Conservation (phyloP, 495 filamentous ascomycete species). For the Physcia stellaris region DNA sequence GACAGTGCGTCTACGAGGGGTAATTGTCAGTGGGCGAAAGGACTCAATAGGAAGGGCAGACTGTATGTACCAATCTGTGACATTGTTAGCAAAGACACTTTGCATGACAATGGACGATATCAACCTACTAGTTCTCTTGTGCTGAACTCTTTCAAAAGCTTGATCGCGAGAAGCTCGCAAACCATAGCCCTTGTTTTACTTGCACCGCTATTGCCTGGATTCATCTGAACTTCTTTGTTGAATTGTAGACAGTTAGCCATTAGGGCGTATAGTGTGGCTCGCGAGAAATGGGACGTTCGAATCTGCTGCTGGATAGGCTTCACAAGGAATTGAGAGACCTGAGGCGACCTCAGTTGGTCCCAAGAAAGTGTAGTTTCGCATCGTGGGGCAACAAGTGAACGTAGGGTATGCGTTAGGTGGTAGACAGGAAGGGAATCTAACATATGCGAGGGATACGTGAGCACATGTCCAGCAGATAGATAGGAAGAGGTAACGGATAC, state of each 20-base stretch:
- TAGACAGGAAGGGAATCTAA: constrained; percentile 74
- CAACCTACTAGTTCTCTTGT: constrained; percentile 58
- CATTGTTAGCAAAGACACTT: constrained; percentile 7
- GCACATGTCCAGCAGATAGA: background rate
- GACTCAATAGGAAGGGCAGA: background rate
- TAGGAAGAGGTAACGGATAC: constrained; percentile 27
- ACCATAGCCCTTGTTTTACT: constrained; percentile 73
- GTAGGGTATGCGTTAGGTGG: constrained; percentile 76
- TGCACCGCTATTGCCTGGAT: constrained; percentile 70
- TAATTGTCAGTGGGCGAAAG: background rate
- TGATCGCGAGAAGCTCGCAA: constrained; percentile 83
- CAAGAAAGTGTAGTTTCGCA: constrained; percentile 89
- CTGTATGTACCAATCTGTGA: constrained; percentile 12
- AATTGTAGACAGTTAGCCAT: constrained; percentile 93
- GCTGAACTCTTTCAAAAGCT: constrained; percentile 74
- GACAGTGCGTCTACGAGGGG: constrained; percentile 64
- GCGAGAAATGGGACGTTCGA: constrained; percentile 61
- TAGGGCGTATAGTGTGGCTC: constrained; percentile 75
- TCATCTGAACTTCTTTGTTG: constrained; percentile 65
- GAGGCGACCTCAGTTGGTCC: constrained; percentile 88
- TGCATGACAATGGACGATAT: no score
- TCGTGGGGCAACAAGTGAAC: constrained; percentile 61
- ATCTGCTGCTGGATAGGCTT: constrained; percentile 85
- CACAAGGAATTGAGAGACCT: constrained; percentile 87
- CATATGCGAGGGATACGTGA: background rate